Conservation (phyloP, 2,329 filamentous ascomycete species). For the Paecilomyces niveus region DNA sequence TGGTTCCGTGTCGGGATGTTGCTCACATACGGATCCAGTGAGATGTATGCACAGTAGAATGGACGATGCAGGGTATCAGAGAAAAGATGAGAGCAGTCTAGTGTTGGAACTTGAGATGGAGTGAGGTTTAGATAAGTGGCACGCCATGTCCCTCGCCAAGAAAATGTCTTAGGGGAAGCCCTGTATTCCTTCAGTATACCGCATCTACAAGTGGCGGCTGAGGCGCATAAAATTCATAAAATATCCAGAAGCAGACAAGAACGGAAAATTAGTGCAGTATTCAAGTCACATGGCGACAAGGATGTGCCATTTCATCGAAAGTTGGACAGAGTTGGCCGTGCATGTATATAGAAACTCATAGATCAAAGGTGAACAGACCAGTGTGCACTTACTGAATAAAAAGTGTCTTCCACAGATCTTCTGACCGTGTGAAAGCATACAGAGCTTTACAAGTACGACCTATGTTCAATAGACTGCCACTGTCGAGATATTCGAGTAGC, state of each 20-base stretch:
- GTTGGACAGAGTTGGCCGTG: neutral
- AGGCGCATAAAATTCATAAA: neutral
- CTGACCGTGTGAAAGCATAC: conserved; percentile 74
- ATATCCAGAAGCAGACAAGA: neutral
- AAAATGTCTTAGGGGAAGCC: conserved; percentile 35
- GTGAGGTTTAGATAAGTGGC: conserved; percentile 63
- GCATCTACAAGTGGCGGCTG: neutral
- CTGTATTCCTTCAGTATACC: conserved; percentile 18
- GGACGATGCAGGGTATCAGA: conserved; percentile 87
- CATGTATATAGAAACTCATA: neutral
- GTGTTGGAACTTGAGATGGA: conserved; percentile 44
- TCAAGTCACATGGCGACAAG: neutral
- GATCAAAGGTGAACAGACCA: neutral
- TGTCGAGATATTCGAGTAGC: conserved; percentile 68
- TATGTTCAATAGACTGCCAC: conserved; percentile 53
- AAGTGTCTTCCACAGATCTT: conserved; percentile 83
- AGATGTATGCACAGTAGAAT: conserved; percentile 77
- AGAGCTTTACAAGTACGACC: conserved; percentile 77
- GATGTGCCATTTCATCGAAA: neutral
- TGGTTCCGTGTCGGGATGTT: conserved; percentile 67
- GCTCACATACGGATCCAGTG: conserved; percentile 57
- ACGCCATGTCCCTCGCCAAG: conserved; percentile 80
- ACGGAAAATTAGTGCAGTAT: neutral
- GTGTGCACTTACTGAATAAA: conserved; percentile 66
- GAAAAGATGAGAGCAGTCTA: conserved; percentile 73